A percentile compares a stretch with the other conserved stretches of the same genome.
These are phyloP conservation scores for Collybia nuda DNA, from an alignment of 768 basidiomycete genomes.

Conservation along the genomic window DNA sequence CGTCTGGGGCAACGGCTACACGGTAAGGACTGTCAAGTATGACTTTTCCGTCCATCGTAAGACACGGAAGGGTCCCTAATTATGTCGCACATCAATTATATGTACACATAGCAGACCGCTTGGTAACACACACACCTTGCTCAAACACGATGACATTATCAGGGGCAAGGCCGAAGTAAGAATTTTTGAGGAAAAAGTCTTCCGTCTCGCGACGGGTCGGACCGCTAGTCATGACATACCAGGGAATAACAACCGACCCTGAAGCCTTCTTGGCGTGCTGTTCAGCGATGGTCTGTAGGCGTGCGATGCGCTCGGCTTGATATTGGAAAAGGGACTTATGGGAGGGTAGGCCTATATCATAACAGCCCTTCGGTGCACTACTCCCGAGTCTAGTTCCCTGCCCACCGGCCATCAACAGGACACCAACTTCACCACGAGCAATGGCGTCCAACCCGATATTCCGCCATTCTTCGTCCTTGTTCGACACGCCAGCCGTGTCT, in stretches of 20 bases:
- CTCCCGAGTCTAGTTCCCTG: constrained; percentile 96
- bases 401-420: constrained; percentile 96
- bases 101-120: constrained; percentile 8
- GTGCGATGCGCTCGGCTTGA: constrained; percentile 93
- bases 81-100: constrained; percentile 3
- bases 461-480: constrained; percentile 74
- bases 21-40: constrained; percentile 76
- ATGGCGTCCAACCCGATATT: constrained; percentile 78
- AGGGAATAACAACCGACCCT: constrained; percentile 76
- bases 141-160: constrained; percentile 92
- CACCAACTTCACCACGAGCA: constrained; percentile 82
- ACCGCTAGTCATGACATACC: constrained; percentile 99
- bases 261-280: constrained; percentile 43
- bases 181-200: constrained; percentile 74
- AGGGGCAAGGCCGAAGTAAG: constrained; percentile 78
- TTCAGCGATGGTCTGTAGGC: constrained; percentile 78
- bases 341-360: constrained; percentile 93
- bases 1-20: constrained; percentile 95
- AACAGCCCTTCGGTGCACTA: constrained; percentile 93
- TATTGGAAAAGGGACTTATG: constrained; percentile 94
- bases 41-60: constrained; percentile 92
- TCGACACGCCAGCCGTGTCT: constrained; percentile 56
- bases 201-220: constrained; percentile 90
- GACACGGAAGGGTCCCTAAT: constrained; percentile 90
- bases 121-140: constrained; percentile 64